Percentiles rank a stretch among this genome's conserved stretches.
These are phyloP conservation scores for Brassica hybrid DNA, from an alignment of 441 rosid species.

Conservation along the genomic window DNA sequence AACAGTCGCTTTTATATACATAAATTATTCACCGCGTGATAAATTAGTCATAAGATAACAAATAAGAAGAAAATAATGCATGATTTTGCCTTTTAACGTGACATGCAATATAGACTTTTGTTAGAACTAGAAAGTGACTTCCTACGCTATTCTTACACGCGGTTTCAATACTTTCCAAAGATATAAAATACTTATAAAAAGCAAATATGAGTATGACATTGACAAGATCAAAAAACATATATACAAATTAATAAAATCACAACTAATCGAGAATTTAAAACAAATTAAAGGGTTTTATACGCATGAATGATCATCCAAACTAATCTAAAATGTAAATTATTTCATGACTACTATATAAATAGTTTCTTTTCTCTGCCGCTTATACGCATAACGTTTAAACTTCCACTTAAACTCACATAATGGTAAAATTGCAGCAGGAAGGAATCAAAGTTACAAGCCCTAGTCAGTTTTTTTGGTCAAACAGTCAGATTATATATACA, in stretches of 20 bases:
- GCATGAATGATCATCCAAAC: neutral
- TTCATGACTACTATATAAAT: neutral
- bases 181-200: neutral
- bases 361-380: no score
- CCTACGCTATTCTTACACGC: constrained; percentile 43
- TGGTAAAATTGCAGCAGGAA: constrained; percentile 4
- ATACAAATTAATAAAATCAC: neutral
- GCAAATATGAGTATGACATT: neutral
- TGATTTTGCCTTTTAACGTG: constrained; percentile 35
- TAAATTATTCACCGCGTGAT: constrained; percentile 22
- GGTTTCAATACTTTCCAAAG: constrained; percentile 40
- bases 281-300: neutral
- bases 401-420: neutral
- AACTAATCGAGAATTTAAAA: neutral
- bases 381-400: no score
- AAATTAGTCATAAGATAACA: constrained; percentile 18
- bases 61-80: constrained; percentile 21
- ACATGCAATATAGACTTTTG: constrained; percentile 41
- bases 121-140: constrained; percentile 40
- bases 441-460: no score
- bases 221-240: constrained; percentile 19
- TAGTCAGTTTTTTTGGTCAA: no score
- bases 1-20: constrained; percentile 24
- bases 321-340: neutral
- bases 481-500: neutral